A percentile compares a stretch with the other conserved stretches of the same genome.
These are phyloP conservation scores for Amauroascus verrucosus DNA, from an alignment of 2,329 filamentous ascomycete genomes.

Conservation along the genomic window DNA sequence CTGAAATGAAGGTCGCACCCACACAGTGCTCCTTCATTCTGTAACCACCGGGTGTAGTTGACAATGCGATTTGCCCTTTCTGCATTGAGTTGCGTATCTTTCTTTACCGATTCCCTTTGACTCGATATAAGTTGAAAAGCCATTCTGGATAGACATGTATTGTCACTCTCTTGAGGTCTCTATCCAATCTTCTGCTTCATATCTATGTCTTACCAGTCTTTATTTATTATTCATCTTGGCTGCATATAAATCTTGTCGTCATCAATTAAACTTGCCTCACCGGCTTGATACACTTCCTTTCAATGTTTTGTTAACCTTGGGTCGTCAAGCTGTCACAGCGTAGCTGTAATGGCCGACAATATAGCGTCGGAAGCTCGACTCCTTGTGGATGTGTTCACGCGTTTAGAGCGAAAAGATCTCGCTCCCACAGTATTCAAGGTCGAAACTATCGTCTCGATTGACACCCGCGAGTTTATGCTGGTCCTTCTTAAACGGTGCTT, in stretches of 20 bases:
- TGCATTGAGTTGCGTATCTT: not conserved
- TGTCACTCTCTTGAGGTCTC: not conserved
- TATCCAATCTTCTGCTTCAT: not conserved
- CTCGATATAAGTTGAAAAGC: not conserved
- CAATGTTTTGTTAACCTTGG: too few species aligned
- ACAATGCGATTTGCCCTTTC: not conserved
- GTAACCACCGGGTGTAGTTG: not conserved
- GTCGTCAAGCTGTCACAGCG: too few species aligned
- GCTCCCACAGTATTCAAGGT: constrained; percentile 14
- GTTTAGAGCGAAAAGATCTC: not conserved
- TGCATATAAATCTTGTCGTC: not conserved
- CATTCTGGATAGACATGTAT: not conserved
- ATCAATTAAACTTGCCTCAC: too few species aligned
- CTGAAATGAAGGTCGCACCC: not conserved
- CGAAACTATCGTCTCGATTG: constrained; percentile 10
- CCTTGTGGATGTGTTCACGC: not conserved
- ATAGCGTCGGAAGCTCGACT: constrained; percentile 10
- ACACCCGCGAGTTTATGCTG: constrained; percentile 1
- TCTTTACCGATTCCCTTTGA: not conserved
- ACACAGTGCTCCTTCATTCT: not conserved
- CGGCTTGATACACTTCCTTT: too few species aligned
- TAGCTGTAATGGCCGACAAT: constrained; percentile 5
- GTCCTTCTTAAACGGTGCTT: constrained; percentile 2
- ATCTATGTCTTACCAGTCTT: too few species aligned
- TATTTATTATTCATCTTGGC: not conserved